Percentiles rank a stretch among this genome's conserved stretches.
These are phyloP conservation scores for Botrytis fabae DNA, from an alignment of 2,329 filamentous ascomycete genomes.

Conservation along the genomic window DNA sequence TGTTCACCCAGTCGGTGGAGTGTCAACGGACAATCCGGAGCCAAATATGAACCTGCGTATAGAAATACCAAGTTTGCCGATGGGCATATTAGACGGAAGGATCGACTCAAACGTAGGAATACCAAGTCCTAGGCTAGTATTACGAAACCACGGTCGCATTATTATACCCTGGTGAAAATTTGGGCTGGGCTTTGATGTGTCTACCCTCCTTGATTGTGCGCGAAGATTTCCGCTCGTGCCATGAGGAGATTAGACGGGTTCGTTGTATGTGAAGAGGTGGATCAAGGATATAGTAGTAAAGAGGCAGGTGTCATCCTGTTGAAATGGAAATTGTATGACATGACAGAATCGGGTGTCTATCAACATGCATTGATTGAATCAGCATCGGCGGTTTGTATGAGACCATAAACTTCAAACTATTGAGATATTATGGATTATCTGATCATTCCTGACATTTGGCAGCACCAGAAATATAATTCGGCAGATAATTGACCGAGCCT, in stretches of 20 bases:
- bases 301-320: constrained; percentile 47
- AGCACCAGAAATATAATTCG: neutral
- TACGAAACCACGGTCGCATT: constrained; percentile 47
- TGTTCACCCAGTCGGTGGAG: constrained; percentile 34
- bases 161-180: constrained; percentile 42
- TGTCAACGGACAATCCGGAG: constrained; percentile 28
- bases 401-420: constrained; percentile 45
- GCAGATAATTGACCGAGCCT: neutral
- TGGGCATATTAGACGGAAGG: neutral
- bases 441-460: neutral
- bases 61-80: constrained; percentile 42
- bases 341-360: constrained; percentile 45
- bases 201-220: constrained; percentile 40
- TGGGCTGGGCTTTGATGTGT: constrained; percentile 50
- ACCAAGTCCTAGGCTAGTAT: constrained; percentile 43
- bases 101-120: constrained; percentile 37
- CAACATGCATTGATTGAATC: constrained; percentile 49
- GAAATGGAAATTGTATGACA: constrained; percentile 46
- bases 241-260: constrained; percentile 44
- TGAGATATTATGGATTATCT: constrained; percentile 43
- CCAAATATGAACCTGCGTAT: constrained; percentile 28
- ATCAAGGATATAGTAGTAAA: constrained; percentile 42
- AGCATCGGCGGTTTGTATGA: constrained; percentile 48
- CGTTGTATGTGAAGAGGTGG: constrained; percentile 48
- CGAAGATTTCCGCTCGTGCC: constrained; percentile 42